Percentiles rank a stretch among this genome's conserved stretches.
phyloP scores from a whole-genome alignment of 208 protist species.

The Crithidia acanthocephali region DNA sequence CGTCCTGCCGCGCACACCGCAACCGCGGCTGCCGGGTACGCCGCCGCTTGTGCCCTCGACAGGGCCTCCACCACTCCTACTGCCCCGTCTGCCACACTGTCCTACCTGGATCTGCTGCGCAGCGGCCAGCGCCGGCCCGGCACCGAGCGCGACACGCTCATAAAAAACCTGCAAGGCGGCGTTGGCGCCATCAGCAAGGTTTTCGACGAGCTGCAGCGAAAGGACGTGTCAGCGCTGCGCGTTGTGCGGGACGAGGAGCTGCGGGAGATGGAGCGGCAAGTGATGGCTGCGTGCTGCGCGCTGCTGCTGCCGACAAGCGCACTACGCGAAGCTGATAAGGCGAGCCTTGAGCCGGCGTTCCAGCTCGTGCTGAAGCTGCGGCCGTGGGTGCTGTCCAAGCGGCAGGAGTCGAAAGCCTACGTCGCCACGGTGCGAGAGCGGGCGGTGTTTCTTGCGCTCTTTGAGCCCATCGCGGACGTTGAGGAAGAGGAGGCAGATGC shows the following conservation, averaged over 20 bases:
- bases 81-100: background rate
- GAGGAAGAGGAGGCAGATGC: constrained; percentile 18
- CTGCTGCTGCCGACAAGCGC: constrained; percentile 66
- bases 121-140: constrained; percentile 64
- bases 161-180: constrained; percentile 86
- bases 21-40: constrained; percentile 5
- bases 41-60: background rate
- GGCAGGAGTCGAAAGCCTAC: constrained; percentile 70
- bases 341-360: constrained; percentile 61
- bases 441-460: constrained; percentile 78
- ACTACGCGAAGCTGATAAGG: constrained; percentile 45
- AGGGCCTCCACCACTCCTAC: background rate
- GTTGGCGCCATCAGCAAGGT: constrained; percentile 68
- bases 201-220: constrained; percentile 76
- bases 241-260: constrained; percentile 78
- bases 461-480: constrained; percentile 55
- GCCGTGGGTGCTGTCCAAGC: constrained; percentile 75
- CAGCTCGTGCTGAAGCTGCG: constrained; percentile 75
- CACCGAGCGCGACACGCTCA: constrained; percentile 76
- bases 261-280: constrained; percentile 68
- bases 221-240: constrained; percentile 67
- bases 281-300: constrained; percentile 87
- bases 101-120: constrained; percentile 66
- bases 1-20: constrained; percentile 6
- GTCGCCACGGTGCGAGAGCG: constrained; percentile 62